Evolutionary conservation across 2,329 filamentous ascomycete genomes (phyloP).

Genomic region (Didymella sp.): DNA sequence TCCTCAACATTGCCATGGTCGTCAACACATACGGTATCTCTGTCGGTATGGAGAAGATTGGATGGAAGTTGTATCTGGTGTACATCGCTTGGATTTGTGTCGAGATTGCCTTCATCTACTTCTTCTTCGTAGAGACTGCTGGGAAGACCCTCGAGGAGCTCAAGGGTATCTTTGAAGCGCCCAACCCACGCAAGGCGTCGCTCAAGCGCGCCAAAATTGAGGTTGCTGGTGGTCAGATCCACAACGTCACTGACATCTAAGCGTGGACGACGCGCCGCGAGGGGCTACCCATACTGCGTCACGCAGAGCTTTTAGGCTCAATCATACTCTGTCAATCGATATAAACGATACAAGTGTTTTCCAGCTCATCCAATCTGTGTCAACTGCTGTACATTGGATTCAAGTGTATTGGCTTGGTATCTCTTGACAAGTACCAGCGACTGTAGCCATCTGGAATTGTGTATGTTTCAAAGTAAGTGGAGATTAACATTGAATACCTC

Average conservation of each 20-base stretch:
- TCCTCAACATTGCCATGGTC: slow-evolving; percentile 45
- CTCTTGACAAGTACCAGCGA: too few relatives aligned
- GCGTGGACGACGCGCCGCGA: not conserved
- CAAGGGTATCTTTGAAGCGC: slow-evolving; percentile 43
- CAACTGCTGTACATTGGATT: not conserved
- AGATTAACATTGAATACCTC: too few relatives aligned
- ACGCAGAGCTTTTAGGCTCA: not conserved
- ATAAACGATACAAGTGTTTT: not conserved
- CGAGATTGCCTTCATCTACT: slow-evolving; percentile 35
- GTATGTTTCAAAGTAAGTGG: too few relatives aligned
- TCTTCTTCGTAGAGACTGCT: slow-evolving; percentile 46
- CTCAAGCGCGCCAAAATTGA: slow-evolving; percentile 35
- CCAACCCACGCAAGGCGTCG: slow-evolving; percentile 37
- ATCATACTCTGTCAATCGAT: not conserved
- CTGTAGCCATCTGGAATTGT: too few relatives aligned
- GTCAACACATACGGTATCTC: slow-evolving; percentile 46
- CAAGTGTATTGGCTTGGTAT: too few relatives aligned
- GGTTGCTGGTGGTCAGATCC: slow-evolving; percentile 32
- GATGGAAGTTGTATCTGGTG: slow-evolving; percentile 43
- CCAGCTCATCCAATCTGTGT: not conserved
- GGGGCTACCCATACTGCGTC: not conserved
- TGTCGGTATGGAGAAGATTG: slow-evolving; percentile 42
- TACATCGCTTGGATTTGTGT: slow-evolving; percentile 45
- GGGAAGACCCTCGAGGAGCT: slow-evolving; percentile 46
- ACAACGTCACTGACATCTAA: slow-evolving; percentile 27